A percentile compares a stretch with the other conserved stretches of the same genome.
Conservation (phyloP, 2,329 filamentous ascomycete species). For the Tolypocladium paradoxum region DNA sequence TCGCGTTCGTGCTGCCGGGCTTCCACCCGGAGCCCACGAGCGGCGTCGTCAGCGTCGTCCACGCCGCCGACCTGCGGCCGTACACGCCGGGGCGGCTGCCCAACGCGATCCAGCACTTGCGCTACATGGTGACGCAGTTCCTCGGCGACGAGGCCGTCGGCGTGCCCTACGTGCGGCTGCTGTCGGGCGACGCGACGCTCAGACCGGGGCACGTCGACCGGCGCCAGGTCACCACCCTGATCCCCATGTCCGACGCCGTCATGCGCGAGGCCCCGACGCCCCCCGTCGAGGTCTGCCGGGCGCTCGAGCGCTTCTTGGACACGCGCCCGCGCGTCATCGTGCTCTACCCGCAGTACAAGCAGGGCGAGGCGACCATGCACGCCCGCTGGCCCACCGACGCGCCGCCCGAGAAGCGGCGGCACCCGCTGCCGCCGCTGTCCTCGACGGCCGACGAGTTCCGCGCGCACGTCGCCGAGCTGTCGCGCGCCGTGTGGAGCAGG, state of each 20-base stretch:
- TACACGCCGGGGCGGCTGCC: background rate
- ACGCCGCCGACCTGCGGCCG: background rate
- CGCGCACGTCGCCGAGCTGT: constrained; percentile 1
- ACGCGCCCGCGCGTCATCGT: background rate
- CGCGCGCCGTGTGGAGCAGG: background rate
- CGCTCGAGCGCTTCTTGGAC: background rate
- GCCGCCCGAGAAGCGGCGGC: background rate
- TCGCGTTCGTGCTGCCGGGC: constrained; percentile 2
- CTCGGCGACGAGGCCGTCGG: background rate
- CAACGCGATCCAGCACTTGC: background rate
- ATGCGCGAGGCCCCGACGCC: background rate
- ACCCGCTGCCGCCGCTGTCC: constrained; percentile 1
- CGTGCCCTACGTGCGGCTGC: background rate
- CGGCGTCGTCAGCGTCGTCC: background rate
- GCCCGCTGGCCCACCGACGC: background rate
- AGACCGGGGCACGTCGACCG: background rate
- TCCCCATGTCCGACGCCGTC: background rate
- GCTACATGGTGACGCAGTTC: background rate
- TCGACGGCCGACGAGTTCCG: constrained; percentile 1
- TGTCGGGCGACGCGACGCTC: background rate
- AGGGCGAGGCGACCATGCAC: background rate
- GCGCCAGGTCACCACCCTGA: background rate
- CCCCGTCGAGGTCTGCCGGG: background rate
- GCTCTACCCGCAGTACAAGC: background rate
- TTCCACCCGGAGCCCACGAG: background rate